These are phyloP conservation scores for Picea abies DNA, from an alignment of 83 land plant species.

Conservation along the genomic window DNA sequence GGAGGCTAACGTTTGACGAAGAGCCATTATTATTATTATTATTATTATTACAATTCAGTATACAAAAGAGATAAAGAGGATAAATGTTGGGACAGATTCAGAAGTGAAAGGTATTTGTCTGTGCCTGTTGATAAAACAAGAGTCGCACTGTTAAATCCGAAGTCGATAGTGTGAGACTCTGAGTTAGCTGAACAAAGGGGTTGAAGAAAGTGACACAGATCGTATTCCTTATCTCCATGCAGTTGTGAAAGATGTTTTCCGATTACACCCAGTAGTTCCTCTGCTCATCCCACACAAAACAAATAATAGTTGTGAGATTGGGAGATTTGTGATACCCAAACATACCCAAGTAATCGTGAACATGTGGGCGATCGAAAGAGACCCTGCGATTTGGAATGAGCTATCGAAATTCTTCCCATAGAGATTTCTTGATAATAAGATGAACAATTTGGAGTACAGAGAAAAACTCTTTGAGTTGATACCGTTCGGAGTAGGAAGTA, in stretches of 20 bases:
- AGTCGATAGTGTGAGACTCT: no score
- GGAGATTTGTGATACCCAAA: constrained; percentile 3
- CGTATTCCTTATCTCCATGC: not conserved
- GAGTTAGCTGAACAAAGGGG: not conserved
- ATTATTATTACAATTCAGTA: no score
- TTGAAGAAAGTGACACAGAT: not conserved
- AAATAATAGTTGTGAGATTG: not conserved
- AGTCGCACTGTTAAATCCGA: no score
- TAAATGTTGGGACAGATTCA: no score
- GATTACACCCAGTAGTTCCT: not conserved
- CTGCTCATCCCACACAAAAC: not conserved
- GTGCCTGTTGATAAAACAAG: no score
- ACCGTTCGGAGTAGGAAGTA: constrained; percentile 52
- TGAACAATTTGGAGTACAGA: not conserved
- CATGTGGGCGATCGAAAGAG: constrained; percentile 10
- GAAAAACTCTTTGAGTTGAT: not conserved
- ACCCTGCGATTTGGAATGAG: constrained; percentile 16
- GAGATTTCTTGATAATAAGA: constrained; percentile 6
- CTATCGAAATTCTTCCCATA: constrained; percentile 10
- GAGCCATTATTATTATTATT: no score
- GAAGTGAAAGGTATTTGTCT: no score
- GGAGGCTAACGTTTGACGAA: no score
- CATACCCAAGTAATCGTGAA: constrained; percentile 8
- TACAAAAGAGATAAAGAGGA: no score
- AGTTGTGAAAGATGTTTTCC: not conserved